Evolutionary conservation across 768 basidiomycete species (phyloP), one percentile per base, ranked within the genome.

Genomic region (Imleria badia): DNA sequence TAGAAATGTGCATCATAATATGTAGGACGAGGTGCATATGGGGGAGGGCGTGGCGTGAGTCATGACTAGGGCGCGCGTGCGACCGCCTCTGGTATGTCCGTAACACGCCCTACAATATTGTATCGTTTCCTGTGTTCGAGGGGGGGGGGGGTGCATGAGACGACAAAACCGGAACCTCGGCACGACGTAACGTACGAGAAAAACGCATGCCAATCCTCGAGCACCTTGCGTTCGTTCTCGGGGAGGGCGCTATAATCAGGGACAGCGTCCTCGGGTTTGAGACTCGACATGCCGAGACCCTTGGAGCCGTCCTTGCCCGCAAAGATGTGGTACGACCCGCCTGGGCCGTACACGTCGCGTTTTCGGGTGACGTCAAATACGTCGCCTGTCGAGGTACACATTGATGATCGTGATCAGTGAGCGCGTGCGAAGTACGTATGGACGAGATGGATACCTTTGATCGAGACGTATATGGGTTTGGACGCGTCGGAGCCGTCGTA

Each of bases 251-350:
- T 91, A 67, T 91, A 97, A 66, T 99, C 94, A 13, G 93, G 74
- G 2, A 94, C 78, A 11, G 95, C 96, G 65, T 98, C 86, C 70
- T 93, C 88, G 5, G 77, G 72, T 50, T 91, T 90, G 61, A 97
- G 74, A 62, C 91, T 94, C 48, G 91, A 94, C 84, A 86, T 86
- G 40, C 94, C 96, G 8, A 99, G 77, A 0, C 89, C 96, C 59
- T 79, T 84, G 9, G 92, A 95, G 0, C 86, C 96, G 65, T 99
- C 96, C 73, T 91, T 96, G 42, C 94, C 96, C 31, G 94, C 92
- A 69, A 98, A 98, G 20, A 96, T 72, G 60, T 83, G 80, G 72
- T 94, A 93, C 5, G 87, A 84, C 23, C 77, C 76, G 3, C 91
- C 92, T 3, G 81, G 77, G 2, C 96, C 96, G 63, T 99, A 99